Evolutionary conservation across 2,329 filamentous ascomycete species (phyloP).

Genomic region (Bipolaris bicolor): DNA sequence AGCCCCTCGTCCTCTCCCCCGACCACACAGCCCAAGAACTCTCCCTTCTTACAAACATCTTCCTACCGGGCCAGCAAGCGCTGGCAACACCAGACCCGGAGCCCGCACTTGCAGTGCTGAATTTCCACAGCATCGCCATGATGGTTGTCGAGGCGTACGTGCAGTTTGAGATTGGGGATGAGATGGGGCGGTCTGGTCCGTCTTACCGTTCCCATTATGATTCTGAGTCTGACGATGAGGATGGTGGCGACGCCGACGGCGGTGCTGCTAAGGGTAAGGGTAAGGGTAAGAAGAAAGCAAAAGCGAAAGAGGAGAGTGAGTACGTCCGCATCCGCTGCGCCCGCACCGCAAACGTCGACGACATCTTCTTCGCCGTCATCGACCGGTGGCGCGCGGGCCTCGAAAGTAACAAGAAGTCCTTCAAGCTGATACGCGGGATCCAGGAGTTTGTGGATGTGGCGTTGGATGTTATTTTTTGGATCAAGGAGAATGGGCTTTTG

Average conservation of each 20-base stretch:
- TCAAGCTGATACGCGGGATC: constrained; percentile 30
- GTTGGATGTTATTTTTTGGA: constrained; percentile 38
- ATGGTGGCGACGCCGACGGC: no score
- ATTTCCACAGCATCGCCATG: constrained; percentile 44
- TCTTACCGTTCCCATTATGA: no score
- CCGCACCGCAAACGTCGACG: constrained; percentile 28
- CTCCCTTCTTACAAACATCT: constrained; percentile 35
- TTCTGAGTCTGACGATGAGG: no score
- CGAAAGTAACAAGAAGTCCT: constrained; percentile 19
- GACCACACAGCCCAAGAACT: constrained; percentile 35
- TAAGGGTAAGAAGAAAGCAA: constrained; percentile 13
- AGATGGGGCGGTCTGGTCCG: constrained; percentile 7
- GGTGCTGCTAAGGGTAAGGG: constrained; percentile 13
- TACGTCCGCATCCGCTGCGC: constrained; percentile 17
- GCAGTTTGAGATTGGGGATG: constrained; percentile 36
- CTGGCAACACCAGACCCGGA: constrained; percentile 24
- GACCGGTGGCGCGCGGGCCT: constrained; percentile 43
- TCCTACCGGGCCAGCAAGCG: constrained; percentile 35
- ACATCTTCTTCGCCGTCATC: constrained; percentile 42
- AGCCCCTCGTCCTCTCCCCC: constrained; percentile 35
- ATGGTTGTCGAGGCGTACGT: constrained; percentile 40
- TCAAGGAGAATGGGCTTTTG: constrained; percentile 37
- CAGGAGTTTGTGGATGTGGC: constrained; percentile 45
- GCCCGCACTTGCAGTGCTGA: constrained; percentile 34
- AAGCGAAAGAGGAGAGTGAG: constrained; percentile 6